Evolutionary conservation across 371 early-diverging fungal species (phyloP).

Genomic region (Circinella minor): DNA sequence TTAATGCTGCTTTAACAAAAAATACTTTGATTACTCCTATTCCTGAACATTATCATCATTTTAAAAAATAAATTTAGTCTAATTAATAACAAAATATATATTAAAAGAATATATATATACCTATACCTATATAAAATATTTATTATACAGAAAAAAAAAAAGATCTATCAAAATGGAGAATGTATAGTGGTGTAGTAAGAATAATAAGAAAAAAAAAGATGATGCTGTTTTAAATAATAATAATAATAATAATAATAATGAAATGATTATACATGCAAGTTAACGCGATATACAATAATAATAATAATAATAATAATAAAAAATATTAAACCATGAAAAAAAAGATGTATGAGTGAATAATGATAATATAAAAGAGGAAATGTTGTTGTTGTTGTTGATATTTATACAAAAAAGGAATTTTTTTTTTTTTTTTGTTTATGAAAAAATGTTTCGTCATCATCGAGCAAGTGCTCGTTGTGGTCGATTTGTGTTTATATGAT

Average conservation of each 20-base stretch:
- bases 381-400: no score
- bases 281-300: conserved; percentile 13
- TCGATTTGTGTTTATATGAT: neutral
- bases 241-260: no score
- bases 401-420: neutral
- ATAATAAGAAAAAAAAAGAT: conserved; percentile 6
- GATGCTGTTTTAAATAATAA: neutral
- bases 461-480: conserved; percentile 2
- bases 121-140: neutral
- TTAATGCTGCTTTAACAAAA: conserved; percentile 34
- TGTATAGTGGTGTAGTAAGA: conserved; percentile 5
- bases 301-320: neutral
- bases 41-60: conserved; percentile 43
- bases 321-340: conserved; percentile 1
- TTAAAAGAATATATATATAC: neutral
- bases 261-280: conserved; percentile 17
- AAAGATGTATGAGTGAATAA: neutral
- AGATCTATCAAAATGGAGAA: neutral
- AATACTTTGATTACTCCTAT: conserved; percentile 43
- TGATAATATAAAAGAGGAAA: neutral
- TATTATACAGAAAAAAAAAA: conserved; percentile 3
- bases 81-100: neutral
- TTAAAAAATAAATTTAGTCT: conserved; percentile 17
- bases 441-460: conserved; percentile 1
- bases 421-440: no score